phyloP scores from a whole-genome alignment of 2,329 filamentous ascomycete genomes.

The Chaetomium sp. region DNA sequence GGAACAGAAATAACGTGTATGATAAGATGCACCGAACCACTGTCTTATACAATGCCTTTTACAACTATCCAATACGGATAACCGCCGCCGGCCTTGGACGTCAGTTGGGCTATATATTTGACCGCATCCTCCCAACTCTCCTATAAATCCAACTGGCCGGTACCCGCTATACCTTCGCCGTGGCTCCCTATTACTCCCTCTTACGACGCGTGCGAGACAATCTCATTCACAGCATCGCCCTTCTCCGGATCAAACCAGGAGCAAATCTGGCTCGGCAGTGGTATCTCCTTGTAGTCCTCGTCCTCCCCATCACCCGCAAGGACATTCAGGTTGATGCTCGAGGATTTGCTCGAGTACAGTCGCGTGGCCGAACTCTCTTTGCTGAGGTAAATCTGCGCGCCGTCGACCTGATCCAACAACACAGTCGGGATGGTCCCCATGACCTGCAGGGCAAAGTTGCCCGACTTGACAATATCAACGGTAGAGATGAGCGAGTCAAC shows the following conservation, averaged over 20 bases:
- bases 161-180: not conserved
- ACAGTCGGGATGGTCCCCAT: conserved; percentile 71
- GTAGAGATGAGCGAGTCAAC: conserved; percentile 85
- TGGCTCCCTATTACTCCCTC: not conserved
- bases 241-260: conserved; percentile 63
- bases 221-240: conserved; percentile 79
- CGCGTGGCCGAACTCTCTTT: conserved; percentile 72
- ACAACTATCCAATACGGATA: too few species aligned
- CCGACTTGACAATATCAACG: conserved; percentile 90
- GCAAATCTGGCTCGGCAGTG: conserved; percentile 84
- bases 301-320: conserved; percentile 59
- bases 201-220: conserved; percentile 87
- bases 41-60: too few species aligned
- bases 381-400: conserved; percentile 79
- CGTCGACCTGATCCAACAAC: conserved; percentile 87
- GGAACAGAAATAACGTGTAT: too few species aligned
- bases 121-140: not conserved
- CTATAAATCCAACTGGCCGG: not conserved
- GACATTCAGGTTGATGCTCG: conserved; percentile 80
- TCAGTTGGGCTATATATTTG: not conserved
- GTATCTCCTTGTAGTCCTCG: conserved; percentile 80
- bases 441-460: conserved; percentile 92
- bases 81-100: too few species aligned
- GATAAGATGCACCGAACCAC: too few species aligned
- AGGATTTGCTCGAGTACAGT: conserved; percentile 84